These are phyloP conservation scores for Notholithocarpus densiflorus DNA, from an alignment of 306 rosid genomes.

Conservation along the genomic window DNA sequence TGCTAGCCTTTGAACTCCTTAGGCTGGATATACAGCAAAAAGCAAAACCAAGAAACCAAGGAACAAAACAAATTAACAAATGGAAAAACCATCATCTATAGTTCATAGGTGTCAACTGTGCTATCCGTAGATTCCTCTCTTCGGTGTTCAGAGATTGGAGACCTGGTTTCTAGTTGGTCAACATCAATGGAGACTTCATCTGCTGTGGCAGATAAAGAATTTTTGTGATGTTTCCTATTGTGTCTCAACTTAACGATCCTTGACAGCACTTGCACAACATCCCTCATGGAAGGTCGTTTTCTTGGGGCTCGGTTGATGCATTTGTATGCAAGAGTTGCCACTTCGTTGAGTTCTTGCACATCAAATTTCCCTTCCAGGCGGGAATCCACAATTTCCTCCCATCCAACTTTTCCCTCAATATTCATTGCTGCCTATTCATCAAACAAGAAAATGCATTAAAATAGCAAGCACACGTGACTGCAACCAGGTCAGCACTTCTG, in stretches of 20 bases:
- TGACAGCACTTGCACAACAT: constrained; percentile 75
- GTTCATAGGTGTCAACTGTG: constrained; percentile 55
- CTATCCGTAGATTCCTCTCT: constrained; percentile 94
- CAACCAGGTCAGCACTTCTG: not conserved
- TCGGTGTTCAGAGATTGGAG: constrained; percentile 40
- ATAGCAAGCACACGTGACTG: not conserved
- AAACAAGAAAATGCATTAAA: constrained; percentile 23
- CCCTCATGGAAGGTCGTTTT: constrained; percentile 91
- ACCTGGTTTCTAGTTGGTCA: constrained; percentile 52
- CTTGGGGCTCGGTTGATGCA: constrained; percentile 72
- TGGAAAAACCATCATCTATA: constrained; percentile 42
- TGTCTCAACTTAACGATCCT: constrained; percentile 63
- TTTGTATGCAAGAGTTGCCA: constrained; percentile 84
- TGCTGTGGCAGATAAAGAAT: constrained; percentile 52
- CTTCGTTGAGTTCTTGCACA: constrained; percentile 69
- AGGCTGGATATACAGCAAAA: constrained; percentile 25
- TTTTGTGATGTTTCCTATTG: constrained; percentile 45
- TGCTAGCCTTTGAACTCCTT: constrained; percentile 3
- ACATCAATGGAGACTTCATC: constrained; percentile 67
- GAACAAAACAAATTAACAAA: constrained; percentile 18
- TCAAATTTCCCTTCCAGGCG: constrained; percentile 72
- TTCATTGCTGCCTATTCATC: constrained; percentile 89
- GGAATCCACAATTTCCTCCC: constrained; percentile 94
- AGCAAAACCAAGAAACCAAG: constrained; percentile 24
- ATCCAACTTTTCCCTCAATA: constrained; percentile 86